A percentile compares a stretch with the other conserved stretches of the same genome.
Conservation (phyloP, 1,139 yeast species). For the Saccharomyces pastorianus region DNA sequence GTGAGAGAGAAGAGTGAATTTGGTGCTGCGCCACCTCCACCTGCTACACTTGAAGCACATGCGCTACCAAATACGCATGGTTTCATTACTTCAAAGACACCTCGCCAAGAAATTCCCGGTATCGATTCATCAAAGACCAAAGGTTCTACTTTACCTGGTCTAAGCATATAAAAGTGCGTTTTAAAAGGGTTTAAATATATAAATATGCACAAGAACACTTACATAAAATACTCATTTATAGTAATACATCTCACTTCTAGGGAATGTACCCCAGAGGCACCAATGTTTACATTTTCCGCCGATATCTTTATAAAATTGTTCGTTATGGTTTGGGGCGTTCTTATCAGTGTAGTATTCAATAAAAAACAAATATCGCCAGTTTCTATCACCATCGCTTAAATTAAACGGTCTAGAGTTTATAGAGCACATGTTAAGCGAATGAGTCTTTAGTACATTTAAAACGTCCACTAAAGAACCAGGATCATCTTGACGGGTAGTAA, state of each 20-base stretch:
- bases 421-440: slow-evolving; percentile 58
- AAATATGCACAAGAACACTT: background rate
- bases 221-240: background rate
- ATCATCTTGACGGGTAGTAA: slow-evolving; percentile 56
- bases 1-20: slow-evolving; percentile 31
- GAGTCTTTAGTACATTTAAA: slow-evolving; percentile 47
- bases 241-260: slow-evolving; percentile 34
- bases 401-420: slow-evolving; percentile 57
- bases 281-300: slow-evolving; percentile 26
- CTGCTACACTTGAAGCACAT: background rate
- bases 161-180: slow-evolving; percentile 8
- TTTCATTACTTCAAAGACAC: background rate
- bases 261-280: slow-evolving; percentile 36
- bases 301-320: slow-evolving; percentile 22
- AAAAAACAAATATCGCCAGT: slow-evolving; percentile 80
- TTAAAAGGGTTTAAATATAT: background rate
- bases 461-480: slow-evolving; percentile 74
- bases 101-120: background rate
- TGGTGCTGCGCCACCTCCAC: slow-evolving; percentile 31
- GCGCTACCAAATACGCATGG: background rate
- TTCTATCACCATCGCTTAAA: slow-evolving; percentile 13
- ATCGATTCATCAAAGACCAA: slow-evolving; percentile 1
- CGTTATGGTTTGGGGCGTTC: slow-evolving; percentile 13
- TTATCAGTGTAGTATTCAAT: slow-evolving; percentile 44
- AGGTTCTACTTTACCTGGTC: slow-evolving; percentile 12